These are phyloP conservation scores for Camellia lanceoleosa DNA, from an alignment of 148 eudicot genomes.

Conservation along the genomic window DNA sequence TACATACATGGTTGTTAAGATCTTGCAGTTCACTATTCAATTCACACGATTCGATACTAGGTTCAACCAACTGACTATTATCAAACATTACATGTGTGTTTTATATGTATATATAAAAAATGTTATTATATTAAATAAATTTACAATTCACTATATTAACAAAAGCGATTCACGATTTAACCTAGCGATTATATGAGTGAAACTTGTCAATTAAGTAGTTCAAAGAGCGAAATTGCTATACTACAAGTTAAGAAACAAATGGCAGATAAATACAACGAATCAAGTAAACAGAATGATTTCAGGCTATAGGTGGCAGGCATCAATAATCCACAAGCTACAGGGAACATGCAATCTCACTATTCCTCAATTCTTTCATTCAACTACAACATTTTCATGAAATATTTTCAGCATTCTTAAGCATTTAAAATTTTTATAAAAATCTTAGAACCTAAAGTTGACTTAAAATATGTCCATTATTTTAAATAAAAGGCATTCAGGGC, in stretches of 20 bases:
- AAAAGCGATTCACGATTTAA: no score
- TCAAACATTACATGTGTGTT: no score
- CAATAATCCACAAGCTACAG: background rate
- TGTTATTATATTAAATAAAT: no score
- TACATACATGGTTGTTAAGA: no score
- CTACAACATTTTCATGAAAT: background rate
- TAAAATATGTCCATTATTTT: background rate
- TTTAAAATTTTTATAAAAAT: background rate
- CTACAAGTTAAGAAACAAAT: background rate
- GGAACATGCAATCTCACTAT: background rate
- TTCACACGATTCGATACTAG: no score
- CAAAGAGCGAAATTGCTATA: background rate
- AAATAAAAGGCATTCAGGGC: background rate
- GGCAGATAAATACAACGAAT: background rate
- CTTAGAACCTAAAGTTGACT: background rate
- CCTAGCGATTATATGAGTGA: no score
- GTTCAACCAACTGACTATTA: no score
- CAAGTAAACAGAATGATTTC: background rate
- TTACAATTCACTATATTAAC: no score
- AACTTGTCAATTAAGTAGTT: background rate
- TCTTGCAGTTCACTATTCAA: no score
- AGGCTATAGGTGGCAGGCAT: background rate
- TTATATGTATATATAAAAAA: no score
- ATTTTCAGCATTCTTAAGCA: background rate
- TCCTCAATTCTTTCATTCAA: background rate